Evolutionary conservation across 495 filamentous ascomycete genomes (phyloP).

Genomic region (Cercophora sp.): DNA sequence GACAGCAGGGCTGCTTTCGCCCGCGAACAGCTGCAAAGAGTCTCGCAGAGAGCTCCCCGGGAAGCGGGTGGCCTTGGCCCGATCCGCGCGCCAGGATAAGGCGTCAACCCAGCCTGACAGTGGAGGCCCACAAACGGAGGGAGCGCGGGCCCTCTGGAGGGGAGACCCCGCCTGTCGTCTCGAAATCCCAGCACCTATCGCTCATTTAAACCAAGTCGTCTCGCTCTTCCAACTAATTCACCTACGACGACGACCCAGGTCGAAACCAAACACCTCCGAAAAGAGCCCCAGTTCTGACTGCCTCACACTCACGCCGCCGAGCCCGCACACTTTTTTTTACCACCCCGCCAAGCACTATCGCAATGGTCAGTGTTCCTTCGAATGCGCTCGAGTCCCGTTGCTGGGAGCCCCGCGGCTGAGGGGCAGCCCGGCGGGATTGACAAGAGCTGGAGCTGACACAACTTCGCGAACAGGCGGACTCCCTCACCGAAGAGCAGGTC

Average conservation of each 20-base stretch:
- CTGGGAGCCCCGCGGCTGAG: slow-evolving; percentile 28
- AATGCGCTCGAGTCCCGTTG: not conserved
- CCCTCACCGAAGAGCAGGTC: slow-evolving; percentile 97
- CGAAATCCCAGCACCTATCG: slow-evolving; percentile 4
- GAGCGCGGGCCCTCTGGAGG: not conserved
- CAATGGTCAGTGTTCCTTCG: slow-evolving; percentile 4
- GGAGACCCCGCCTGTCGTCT: slow-evolving; percentile 7
- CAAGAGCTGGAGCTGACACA: slow-evolving; percentile 3
- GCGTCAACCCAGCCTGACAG: slow-evolving; percentile 13
- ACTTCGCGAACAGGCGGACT: slow-evolving; percentile 62
- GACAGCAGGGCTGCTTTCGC: too few species aligned
- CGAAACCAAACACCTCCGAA: too few species aligned
- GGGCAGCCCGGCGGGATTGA: slow-evolving; percentile 7
- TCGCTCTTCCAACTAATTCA: not conserved
- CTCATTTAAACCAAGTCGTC: slow-evolving; percentile 10
- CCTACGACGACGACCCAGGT: not conserved
- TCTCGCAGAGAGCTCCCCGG: too few species aligned
- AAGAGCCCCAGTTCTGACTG: too few species aligned
- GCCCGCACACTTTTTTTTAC: too few species aligned
- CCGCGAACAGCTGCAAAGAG: too few species aligned
- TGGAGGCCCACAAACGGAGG: slow-evolving; percentile 4
- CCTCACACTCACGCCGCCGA: too few species aligned
- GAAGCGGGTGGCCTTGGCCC: too few species aligned
- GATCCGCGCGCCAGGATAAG: too few species aligned
- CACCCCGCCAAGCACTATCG: not conserved